Evolutionary conservation across 371 early-diverging fungal genomes (phyloP), one percentile per base, ranked within the genome.

Genomic region (Mortierella sp.): DNA sequence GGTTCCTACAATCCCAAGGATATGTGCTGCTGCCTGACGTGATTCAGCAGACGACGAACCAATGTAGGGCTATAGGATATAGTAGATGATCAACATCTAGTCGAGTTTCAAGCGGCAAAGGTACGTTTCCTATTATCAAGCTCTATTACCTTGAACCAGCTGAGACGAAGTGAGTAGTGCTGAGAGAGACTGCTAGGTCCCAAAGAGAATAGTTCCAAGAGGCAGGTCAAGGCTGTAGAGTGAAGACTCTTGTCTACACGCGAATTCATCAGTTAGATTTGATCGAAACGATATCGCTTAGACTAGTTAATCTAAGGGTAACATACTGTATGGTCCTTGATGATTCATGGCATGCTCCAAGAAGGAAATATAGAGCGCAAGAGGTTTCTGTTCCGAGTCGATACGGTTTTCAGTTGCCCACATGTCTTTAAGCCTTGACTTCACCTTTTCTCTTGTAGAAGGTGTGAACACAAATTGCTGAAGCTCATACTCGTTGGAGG

Each of bases 1-100:
- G n/a, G 93, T 93, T 7, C 87, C 85, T 31, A 93, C 82, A 28
- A 94, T 88, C 48, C 92, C 94, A 53, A 93, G 85, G 14, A 93
- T 84, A 49, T 90, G 91, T 0, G 92, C 88, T 80, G 90, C 90
- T 19, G 84, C 70, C 15, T 65, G 72, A 27, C 93, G 82, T 2
- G 92, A 88, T 31, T 92, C 93, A 5, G 80, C 41, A 53, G 90
- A 90, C 8, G 86, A 78, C 0, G 91, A 88, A 0, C 82, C 63
- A 21, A 90, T 60, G 37, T 90, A 87, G 0, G 86, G 76, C 79
- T 88, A 63, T 50, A 6, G 11, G 1, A 21, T 6, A 44, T 21
- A 42, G 6, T 37, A 1, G 11, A 12, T 17, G 50, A n/a, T 15
- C 26, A 19, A 6, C 31, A 41, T 37, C 8, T 6, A 50, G 1